Evolutionary conservation across 208 protist species (phyloP).

Genomic region (Acanthamoeba healyi): DNA sequence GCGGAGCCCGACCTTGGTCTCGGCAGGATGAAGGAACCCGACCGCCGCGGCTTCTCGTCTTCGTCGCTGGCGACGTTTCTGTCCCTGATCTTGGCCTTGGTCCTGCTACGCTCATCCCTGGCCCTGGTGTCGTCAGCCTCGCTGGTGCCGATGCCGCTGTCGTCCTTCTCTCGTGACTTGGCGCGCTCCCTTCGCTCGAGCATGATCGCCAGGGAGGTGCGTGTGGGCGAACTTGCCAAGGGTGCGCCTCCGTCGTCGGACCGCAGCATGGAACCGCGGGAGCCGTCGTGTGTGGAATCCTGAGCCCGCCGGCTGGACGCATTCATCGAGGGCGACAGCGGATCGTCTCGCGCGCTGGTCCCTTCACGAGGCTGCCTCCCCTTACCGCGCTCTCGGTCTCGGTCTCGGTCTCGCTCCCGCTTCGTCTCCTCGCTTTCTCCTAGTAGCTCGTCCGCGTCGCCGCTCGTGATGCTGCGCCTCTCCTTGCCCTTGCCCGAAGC

Average conservation of each 20-base stretch:
- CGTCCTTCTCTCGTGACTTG: constrained; percentile 3
- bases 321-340: background rate
- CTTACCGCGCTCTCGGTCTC: background rate
- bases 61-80: background rate
- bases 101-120: constrained; percentile 29
- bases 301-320: background rate
- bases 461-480: background rate
- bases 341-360: too few species aligned
- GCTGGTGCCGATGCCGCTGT: constrained; percentile 45
- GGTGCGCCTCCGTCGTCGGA: background rate
- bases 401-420: too few species aligned
- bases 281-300: background rate
- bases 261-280: too few species aligned
- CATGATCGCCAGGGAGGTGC: background rate
- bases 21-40: background rate
- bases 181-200: background rate
- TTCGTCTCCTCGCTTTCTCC: background rate
- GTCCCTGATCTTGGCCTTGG: background rate
- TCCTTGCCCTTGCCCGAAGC: too few species aligned
- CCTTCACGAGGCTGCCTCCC: background rate
- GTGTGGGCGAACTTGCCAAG: background rate
- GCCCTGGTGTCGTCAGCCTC: background rate
- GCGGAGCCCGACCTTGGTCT: background rate
- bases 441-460: background rate
- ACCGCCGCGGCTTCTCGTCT: background rate